Evolutionary conservation across 805 yeast genomes (phyloP).

Genomic region (Candida xiaguanensis): DNA sequence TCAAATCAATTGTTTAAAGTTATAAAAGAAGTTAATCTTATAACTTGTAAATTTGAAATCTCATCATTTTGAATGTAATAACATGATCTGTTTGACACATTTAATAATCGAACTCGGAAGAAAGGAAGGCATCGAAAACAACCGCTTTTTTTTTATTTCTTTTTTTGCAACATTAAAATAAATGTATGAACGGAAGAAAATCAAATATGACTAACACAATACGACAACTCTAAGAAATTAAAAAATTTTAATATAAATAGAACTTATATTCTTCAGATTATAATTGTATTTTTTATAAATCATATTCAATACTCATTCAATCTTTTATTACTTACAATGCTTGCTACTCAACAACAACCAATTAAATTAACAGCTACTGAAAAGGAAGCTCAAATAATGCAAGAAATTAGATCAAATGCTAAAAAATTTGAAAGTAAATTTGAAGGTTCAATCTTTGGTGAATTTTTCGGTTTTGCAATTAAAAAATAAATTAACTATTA

Average conservation of each 20-base stretch:
- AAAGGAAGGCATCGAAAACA: conserved; percentile 1
- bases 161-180: too few species aligned
- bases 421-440: conserved; percentile 37
- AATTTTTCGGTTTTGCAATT: conserved; percentile 35
- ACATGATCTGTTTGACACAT: conserved; percentile 1
- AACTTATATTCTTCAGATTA: neutral
- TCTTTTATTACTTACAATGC: too few species aligned
- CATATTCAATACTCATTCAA: too few species aligned
- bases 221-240: conserved; percentile 1
- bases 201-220: conserved; percentile 1
- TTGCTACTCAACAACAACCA: conserved; percentile 10
- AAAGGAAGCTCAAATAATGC: conserved; percentile 45
- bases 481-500: conserved; percentile 8
- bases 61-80: neutral
- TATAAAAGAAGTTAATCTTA: too few species aligned
- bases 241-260: neutral
- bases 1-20: too few species aligned
- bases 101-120: neutral
- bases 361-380: conserved; percentile 33
- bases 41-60: too few species aligned
- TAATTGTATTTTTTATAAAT: too few species aligned
- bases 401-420: conserved; percentile 35
- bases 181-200: too few species aligned
- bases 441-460: conserved; percentile 39
- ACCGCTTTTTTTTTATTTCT: conserved; percentile 1